Percentiles rank a stretch among this genome's conserved stretches.
Conservation (phyloP, 176 grass and related monocot genomes). For the Stipa capillata region DNA sequence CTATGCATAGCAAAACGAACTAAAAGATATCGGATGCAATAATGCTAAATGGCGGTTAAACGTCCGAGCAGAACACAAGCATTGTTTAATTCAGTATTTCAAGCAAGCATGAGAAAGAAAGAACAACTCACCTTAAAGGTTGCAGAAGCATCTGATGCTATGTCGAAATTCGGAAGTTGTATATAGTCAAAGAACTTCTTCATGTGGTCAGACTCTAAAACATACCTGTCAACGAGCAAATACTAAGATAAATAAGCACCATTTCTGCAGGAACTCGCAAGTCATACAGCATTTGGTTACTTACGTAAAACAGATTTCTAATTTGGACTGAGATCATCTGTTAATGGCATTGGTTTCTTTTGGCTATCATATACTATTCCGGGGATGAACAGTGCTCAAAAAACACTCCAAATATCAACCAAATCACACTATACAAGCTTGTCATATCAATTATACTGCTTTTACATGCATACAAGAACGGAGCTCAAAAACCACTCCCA, state of each 20-base stretch:
- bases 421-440: background rate
- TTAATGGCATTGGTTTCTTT: background rate
- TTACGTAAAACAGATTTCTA: background rate
- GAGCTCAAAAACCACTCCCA: background rate
- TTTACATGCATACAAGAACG: background rate
- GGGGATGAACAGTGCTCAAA: background rate
- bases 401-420: background rate
- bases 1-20: background rate
- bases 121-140: slow-evolving; percentile 72
- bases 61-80: background rate
- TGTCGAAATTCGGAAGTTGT: slow-evolving; percentile 98
- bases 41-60: background rate
- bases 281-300: background rate
- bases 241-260: slow-evolving; percentile 13
- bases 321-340: background rate
- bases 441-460: background rate
- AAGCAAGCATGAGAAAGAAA: background rate
- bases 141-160: slow-evolving; percentile 93
- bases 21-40: background rate
- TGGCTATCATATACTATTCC: background rate
- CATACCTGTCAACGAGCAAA: slow-evolving; percentile 50
- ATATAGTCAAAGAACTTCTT: slow-evolving; percentile 99
- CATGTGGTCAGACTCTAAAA: slow-evolving; percentile 97
- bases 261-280: background rate
- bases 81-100: background rate